Percentiles rank a stretch among this genome's conserved stretches.
phyloP scores from a whole-genome alignment of 768 basidiomycete species.

The Termitomyces eurrhizus region DNA sequence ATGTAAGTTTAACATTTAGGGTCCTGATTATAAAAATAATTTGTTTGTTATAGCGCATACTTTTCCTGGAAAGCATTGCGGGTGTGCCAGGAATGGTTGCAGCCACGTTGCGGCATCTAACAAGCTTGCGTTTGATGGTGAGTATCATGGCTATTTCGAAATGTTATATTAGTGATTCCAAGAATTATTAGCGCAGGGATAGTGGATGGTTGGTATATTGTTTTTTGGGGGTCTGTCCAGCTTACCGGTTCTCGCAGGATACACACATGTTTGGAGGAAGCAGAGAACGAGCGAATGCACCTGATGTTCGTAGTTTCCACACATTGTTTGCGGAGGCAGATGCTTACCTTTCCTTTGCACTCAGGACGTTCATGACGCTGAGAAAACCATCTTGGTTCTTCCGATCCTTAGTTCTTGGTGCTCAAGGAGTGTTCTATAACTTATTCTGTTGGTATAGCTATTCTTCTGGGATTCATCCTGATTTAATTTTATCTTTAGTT shows the following conservation, averaged over 20 bases:
- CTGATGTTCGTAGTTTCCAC: conserved; percentile 54
- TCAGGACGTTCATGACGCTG: conserved; percentile 93
- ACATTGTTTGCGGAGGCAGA: background rate
- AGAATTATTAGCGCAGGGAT: conserved; percentile 39
- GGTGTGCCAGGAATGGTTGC: conserved; percentile 98
- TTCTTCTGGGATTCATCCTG: conserved; percentile 12
- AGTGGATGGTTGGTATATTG: conserved; percentile 38
- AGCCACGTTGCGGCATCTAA: conserved; percentile 82
- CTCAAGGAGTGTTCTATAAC: conserved; percentile 91
- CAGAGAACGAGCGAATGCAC: conserved; percentile 97
- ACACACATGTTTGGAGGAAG: conserved; percentile 89
- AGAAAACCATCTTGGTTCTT: conserved; percentile 77
- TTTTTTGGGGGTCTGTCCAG: conserved; percentile 10
- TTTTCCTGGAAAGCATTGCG: conserved; percentile 81
- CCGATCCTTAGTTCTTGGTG: conserved; percentile 78
- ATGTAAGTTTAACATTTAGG: conserved; percentile 34
- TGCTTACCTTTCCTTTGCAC: background rate
- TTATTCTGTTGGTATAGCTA: conserved; percentile 62
- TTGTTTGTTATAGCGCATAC: conserved; percentile 36
- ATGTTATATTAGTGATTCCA: conserved; percentile 3
- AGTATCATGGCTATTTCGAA: conserved; percentile 12
- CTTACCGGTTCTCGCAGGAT: conserved; percentile 69
- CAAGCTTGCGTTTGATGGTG: conserved; percentile 86
- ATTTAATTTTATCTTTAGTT: conserved; percentile 38
- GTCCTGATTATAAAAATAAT: background rate